A percentile compares a stretch with the other conserved stretches of the same genome.
phyloP scores from a whole-genome alignment of 768 basidiomycete species.

The Termitomyces bulborhizus region DNA sequence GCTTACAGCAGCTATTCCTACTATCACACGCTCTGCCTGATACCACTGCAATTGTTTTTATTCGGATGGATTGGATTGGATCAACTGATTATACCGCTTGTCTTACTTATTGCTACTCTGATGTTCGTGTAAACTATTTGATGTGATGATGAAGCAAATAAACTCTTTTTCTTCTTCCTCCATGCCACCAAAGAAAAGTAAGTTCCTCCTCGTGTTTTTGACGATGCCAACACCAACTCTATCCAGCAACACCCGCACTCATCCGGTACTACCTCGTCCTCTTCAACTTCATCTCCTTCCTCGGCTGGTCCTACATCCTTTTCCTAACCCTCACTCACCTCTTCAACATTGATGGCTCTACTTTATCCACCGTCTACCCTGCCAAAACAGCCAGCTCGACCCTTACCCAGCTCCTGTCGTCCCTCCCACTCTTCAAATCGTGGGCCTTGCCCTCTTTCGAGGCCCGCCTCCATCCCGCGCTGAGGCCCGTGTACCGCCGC shows the following conservation, averaged over 20 bases:
- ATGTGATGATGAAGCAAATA: not conserved
- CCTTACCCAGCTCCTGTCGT: constrained; percentile 28
- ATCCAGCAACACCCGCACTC: constrained; percentile 16
- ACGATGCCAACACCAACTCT: not conserved
- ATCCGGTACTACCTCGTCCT: constrained; percentile 60
- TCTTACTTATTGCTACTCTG: too few species aligned
- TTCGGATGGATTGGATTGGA: not conserved
- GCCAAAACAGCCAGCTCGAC: constrained; percentile 24
- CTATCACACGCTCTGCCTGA: too few species aligned
- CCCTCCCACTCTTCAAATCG: constrained; percentile 26
- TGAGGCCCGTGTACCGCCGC: constrained; percentile 42
- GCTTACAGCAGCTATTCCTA: too few species aligned
- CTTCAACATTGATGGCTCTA: constrained; percentile 34
- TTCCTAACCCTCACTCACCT: constrained; percentile 45
- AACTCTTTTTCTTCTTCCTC: not conserved
- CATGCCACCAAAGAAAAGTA: not conserved
- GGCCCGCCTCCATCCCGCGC: constrained; percentile 29
- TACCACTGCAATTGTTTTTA: too few species aligned
- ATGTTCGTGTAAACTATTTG: not conserved
- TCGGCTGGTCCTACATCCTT: constrained; percentile 76
- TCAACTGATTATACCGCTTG: too few species aligned
- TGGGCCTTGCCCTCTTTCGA: constrained; percentile 24
- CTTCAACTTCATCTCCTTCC: constrained; percentile 73
- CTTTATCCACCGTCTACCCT: constrained; percentile 18
- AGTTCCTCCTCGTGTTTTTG: not conserved